A percentile compares a stretch with the other conserved stretches of the same genome.
Evolutionary conservation across 2,329 filamentous ascomycete genomes (phyloP).

Genomic region (Periconia sp.): DNA sequence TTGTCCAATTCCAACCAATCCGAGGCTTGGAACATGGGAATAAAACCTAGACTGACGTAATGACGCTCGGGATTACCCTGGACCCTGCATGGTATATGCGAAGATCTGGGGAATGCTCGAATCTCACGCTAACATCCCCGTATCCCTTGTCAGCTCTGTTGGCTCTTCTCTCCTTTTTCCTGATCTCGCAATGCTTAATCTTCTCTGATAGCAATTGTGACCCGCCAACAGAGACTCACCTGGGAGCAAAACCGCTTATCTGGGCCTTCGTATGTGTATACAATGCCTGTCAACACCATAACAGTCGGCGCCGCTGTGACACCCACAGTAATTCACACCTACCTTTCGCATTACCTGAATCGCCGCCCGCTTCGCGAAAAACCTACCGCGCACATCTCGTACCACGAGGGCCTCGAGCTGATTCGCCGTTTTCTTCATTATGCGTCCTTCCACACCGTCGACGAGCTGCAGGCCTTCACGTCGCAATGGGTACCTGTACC

Average conservation of each 20-base stretch:
- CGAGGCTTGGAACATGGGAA: not conserved
- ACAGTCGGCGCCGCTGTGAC: slow-evolving; percentile 82
- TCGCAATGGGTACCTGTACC: slow-evolving; percentile 88
- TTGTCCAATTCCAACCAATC: not conserved
- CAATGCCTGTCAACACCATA: slow-evolving; percentile 73
- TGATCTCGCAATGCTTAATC: not conserved
- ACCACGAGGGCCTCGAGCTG: slow-evolving; percentile 87
- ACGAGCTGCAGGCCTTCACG: slow-evolving; percentile 91
- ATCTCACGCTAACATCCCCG: not conserved
- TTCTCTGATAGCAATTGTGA: not conserved
- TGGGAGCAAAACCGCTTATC: not conserved
- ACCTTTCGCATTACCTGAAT: slow-evolving; percentile 87
- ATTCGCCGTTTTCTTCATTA: slow-evolving; percentile 84
- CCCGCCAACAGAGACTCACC: not conserved
- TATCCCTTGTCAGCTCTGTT: not conserved
- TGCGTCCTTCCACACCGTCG: slow-evolving; percentile 85
- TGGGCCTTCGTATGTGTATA: not conserved
- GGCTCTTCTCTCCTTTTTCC: not conserved
- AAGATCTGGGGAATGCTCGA: not conserved
- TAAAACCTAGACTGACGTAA: not conserved
- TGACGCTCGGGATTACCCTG: no score
- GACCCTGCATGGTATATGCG: not conserved
- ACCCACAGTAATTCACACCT: slow-evolving; percentile 83
- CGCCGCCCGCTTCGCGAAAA: slow-evolving; percentile 73
- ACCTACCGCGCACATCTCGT: slow-evolving; percentile 87